Evolutionary conservation across 179 eudicot genomes (phyloP).

Genomic region (Silene vulgaris): DNA sequence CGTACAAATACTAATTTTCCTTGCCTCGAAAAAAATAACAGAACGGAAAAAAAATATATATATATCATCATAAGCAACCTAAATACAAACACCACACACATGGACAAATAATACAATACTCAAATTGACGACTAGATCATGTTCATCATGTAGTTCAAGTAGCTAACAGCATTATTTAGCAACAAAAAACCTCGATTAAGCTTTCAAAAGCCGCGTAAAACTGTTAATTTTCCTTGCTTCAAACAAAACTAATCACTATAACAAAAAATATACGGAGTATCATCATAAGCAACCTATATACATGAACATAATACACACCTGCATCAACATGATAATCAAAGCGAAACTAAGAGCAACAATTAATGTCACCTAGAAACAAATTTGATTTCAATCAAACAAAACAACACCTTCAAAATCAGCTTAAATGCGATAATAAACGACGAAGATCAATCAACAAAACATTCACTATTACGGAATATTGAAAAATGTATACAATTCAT

Average conservation of each 20-base stretch:
- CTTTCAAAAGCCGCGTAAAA: not conserved
- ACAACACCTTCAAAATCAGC: too few relatives aligned
- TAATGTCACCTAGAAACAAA: not conserved
- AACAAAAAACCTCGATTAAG: not conserved
- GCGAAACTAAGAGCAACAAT: not conserved
- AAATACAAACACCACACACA: not conserved
- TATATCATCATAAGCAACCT: not conserved
- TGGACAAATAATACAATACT: not conserved
- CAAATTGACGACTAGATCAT: not conserved
- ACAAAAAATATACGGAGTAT: not conserved
- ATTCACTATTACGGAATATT: not conserved
- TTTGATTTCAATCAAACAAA: not conserved
- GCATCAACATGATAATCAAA: not conserved
- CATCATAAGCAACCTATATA: not conserved
- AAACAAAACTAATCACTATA: not conserved
- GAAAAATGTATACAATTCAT: not conserved
- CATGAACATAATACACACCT: too few relatives aligned
- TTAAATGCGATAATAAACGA: too few relatives aligned
- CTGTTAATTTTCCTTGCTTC: not conserved
- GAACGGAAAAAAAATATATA: not conserved
- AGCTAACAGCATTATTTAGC: not conserved
- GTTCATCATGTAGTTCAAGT: not conserved
- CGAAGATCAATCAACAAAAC: not conserved
- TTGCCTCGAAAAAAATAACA: not conserved
- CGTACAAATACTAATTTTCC: not conserved